Base-by-base conservation (phyloP, 2,329 filamentous ascomycete species). In the Beauveria rudraprayagi region DNA sequence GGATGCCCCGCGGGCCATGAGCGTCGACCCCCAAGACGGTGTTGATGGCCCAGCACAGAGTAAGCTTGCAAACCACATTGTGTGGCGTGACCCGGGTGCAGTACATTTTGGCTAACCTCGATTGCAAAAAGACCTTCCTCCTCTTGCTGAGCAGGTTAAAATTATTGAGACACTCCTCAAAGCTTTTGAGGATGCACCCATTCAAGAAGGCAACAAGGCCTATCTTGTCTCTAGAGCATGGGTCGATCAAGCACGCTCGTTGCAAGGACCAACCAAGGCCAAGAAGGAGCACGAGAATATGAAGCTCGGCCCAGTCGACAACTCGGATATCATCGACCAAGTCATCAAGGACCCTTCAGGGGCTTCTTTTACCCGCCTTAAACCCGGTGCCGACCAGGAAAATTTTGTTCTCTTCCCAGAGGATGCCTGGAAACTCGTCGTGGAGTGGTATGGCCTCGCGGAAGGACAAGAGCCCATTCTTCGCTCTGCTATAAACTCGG, bases 171-270 rank as follows among this genome's bases (percentile, higher is more conserved):
- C 80, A 37, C 75, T 92, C 28, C 72, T 83, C 28, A 75, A 81
- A 64, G 79, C 81, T 11, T 80, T 80, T 53, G 72, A 75, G n/a
- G 78, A 81, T 52, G 71, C 71, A 0, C 79, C 83, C 8, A 72
- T 86, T n/a, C 75, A 84, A 62, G 89, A 92, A 64, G 87, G 87
- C n/a, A 83, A 90, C 62, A 81, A 84, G 60, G 90, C 88, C 16
- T 96, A 87, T 67, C 75, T 96, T 22, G 83, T 97, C 5, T 95
- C 92, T 1, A 83, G 81, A 56, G 80, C 80, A 62, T 97, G 94
- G 94, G 80, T 97, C 40, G 80, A 83, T 61, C 83, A 85, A 62
- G 90, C 94, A 3, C 78, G 88, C 62, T 82, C 88, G 26, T 80
- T 90, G 60, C 83, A 83, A 54, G 79, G 82, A 9, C 82, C 84